phyloP scores from a whole-genome alignment of 352 stramenopile species.

The Achlya hypogyna region DNA sequence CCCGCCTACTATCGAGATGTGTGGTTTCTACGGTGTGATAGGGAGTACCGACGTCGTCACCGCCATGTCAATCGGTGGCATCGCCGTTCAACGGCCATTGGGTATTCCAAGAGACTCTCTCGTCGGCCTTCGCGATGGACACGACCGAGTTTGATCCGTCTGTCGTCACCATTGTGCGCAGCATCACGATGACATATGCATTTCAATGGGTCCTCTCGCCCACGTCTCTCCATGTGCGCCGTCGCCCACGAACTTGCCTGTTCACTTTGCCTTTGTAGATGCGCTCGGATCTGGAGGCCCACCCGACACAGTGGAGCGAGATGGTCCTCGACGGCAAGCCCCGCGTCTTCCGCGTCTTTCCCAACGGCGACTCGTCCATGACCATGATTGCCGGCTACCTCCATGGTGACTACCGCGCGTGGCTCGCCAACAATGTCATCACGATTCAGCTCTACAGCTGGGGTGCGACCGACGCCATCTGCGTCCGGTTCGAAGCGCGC shows the following conservation, averaged over 20 bases:
- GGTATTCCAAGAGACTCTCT: conserved; percentile 8
- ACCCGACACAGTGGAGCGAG: conserved; percentile 20
- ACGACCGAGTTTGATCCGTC: conserved; percentile 1
- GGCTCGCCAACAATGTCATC: not conserved
- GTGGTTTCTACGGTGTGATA: not conserved
- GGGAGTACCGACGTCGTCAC: not conserved
- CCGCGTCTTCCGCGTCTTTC: conserved; percentile 45
- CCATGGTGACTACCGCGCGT: conserved; percentile 43
- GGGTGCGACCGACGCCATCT: not conserved
- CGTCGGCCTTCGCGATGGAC: not conserved
- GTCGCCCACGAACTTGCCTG: not conserved
- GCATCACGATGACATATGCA: conserved; percentile 15
- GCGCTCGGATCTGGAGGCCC: not conserved
- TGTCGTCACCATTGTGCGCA: conserved; percentile 5
- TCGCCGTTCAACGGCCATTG: conserved; percentile 6
- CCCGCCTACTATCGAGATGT: not conserved
- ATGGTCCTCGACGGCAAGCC: conserved; percentile 52
- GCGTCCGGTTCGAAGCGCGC: not conserved
- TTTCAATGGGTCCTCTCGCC: not conserved
- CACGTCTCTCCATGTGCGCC: not conserved
- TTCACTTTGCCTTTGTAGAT: conserved; percentile 8
- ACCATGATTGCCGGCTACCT: conserved; percentile 24
- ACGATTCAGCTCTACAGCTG: not conserved
- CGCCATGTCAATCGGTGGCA: not conserved
- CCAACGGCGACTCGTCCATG: conserved; percentile 39